Base-by-base conservation (phyloP, 225 moss, liverwort and hornwort genomes). In the Marchantia paleacea region DNA sequence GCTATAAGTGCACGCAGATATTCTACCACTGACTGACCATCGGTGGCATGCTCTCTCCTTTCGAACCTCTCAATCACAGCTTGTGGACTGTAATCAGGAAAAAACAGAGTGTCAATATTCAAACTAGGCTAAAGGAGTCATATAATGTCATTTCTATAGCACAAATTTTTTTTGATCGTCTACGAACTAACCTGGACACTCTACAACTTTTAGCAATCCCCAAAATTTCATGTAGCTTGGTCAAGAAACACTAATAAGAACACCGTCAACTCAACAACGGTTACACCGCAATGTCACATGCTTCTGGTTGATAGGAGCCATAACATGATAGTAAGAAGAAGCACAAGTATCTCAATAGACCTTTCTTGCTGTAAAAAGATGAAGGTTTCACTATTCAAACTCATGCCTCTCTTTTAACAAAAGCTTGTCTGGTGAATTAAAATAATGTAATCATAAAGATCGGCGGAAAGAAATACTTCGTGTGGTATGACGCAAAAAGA, bases 11-110 rank as follows among this genome's bases (percentile, higher is more conserved):
- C 99, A 81, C 99, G 95, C 82, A 99, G 83, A 81, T 99, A 99
- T 80, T 95, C 94, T n/a, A 99, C 90, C 30, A 99, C 99, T 31
- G 94, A 86, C 84, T 89, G 91, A 29, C 91, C 94, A 87, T 99
- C 89, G 55, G 89, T 90, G 71, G 99, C 93, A 86, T 94, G 95
- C 87, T 99, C 95, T 76, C 92, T 88, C 81, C 94, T 90, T 85
- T 99, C 99, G 86, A 99, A 99, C 79, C 99, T 91, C 80, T 99
- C 99, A 63, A 99, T 85, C 52, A 95, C 99, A 83, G 95, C 95
- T 85, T 99, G 94, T 28, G 99, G 99, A 81, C 99, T 99, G 95
- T 84, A 72, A 88, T 52, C 65, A 85, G 53, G 62, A 55, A 54
- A 61, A 53, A 12, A 77, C 77, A 77, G 53, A 25, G 50, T 4